phyloP scores from a whole-genome alignment of 352 stramenopile genomes.

The Globisporangium middletonii region DNA sequence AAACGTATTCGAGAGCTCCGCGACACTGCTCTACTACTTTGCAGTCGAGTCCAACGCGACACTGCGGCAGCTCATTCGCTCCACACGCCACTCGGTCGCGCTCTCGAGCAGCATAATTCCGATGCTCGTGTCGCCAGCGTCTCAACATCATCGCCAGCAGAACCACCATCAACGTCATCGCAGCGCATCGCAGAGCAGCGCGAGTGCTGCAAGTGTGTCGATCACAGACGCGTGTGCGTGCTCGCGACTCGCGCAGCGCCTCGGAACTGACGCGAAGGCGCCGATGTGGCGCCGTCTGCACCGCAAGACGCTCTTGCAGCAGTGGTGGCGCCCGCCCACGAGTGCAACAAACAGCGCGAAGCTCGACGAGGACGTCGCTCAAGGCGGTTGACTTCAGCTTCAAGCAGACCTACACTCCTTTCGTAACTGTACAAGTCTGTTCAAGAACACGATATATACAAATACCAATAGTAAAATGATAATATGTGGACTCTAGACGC shows the following conservation, averaged over 20 bases:
- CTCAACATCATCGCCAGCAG: background rate
- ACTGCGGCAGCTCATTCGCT: background rate
- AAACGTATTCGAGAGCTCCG: conserved; percentile 24
- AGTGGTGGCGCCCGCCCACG: too few relatives aligned
- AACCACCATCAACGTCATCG: background rate
- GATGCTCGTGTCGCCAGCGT: background rate
- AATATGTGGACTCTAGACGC: too few relatives aligned
- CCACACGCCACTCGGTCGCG: background rate
- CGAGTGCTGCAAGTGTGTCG: background rate
- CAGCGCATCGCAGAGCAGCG: background rate
- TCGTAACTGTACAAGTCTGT: too few relatives aligned
- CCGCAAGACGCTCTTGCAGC: background rate
- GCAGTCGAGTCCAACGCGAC: conserved; percentile 23
- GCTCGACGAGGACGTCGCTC: too few relatives aligned
- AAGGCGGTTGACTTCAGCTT: too few relatives aligned
- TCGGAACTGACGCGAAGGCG: background rate
- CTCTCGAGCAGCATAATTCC: background rate
- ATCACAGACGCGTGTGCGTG: background rate
- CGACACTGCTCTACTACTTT: conserved; percentile 28
- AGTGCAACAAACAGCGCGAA: too few relatives aligned
- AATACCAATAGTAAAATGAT: too few relatives aligned
- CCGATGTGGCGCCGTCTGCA: background rate
- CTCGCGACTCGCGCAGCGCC: background rate
- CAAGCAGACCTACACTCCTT: too few relatives aligned
- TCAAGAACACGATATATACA: too few relatives aligned